Conservation (phyloP, 495 filamentous ascomycete species). For the Pyronema domesticum region DNA sequence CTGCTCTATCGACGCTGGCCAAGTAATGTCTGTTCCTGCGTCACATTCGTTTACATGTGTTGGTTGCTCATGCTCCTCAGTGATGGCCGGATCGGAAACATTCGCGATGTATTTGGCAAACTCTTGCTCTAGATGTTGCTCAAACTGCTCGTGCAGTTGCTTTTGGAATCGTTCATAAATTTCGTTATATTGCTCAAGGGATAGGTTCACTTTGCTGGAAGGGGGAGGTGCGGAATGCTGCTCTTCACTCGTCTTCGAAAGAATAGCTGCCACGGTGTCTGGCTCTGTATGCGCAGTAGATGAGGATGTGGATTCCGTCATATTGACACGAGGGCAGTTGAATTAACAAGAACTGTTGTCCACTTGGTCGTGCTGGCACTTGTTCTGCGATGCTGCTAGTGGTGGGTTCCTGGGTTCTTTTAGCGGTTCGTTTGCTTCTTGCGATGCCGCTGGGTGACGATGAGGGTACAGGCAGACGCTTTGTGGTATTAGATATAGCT, state of each 20-base stretch:
- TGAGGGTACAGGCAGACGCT: no score
- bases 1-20: not conserved
- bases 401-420: not conserved
- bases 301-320: not conserved
- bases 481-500: not conserved
- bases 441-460: no score
- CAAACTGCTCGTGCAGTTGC: not conserved
- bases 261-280: not conserved
- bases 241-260: not conserved
- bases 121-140: not conserved
- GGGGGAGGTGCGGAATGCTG: not conserved
- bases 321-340: not conserved
- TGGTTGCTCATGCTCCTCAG: not conserved
- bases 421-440: not conserved
- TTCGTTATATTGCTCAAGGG: not conserved
- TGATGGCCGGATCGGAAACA: not conserved
- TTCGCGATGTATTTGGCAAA: not conserved
- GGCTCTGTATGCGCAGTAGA: not conserved
- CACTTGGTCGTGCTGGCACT: not conserved
- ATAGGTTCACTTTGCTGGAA: not conserved
- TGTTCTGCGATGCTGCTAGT: not conserved
- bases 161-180: not conserved
- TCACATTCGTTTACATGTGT: not conserved
- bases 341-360: not conserved
- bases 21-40: not conserved